Percentiles rank a stretch among this genome's conserved stretches.
Conservation (phyloP, 2,329 filamentous ascomycete species). For the Cladosporium colombiae region DNA sequence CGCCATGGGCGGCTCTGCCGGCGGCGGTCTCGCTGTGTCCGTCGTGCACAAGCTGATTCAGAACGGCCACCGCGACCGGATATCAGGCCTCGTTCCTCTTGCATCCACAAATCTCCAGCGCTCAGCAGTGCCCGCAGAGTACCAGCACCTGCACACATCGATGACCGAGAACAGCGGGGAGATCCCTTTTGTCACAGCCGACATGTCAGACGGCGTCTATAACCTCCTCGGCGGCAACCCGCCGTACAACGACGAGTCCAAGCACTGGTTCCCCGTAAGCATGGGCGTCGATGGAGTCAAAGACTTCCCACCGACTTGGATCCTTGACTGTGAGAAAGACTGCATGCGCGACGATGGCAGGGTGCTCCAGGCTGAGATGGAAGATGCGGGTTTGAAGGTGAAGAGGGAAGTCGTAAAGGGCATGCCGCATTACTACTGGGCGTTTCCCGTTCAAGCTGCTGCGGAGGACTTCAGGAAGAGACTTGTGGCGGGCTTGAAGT, state of each 20-base stretch:
- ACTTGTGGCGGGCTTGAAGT: background rate
- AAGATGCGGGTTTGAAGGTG: conserved; percentile 30
- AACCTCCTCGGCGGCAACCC: conserved; percentile 15
- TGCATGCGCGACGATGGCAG: conserved; percentile 36
- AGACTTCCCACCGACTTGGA: conserved; percentile 26
- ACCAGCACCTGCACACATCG: conserved; percentile 20
- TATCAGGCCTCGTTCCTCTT: conserved; percentile 22
- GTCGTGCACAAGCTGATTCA: conserved; percentile 20
- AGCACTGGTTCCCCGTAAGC: conserved; percentile 20
- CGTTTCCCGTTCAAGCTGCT: background rate
- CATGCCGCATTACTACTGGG: conserved; percentile 38
- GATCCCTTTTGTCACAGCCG: conserved; percentile 14
- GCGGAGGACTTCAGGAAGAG: background rate
- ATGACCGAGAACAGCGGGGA: conserved; percentile 18
- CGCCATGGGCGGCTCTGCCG: conserved; percentile 26
- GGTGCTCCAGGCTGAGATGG: conserved; percentile 34
- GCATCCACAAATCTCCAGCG: conserved; percentile 23
- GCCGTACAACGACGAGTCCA: conserved; percentile 6
- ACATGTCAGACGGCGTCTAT: background rate
- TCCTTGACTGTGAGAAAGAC: conserved; percentile 29
- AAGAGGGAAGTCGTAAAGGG: conserved; percentile 35
- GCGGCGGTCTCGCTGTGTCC: conserved; percentile 23
- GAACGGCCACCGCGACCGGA: conserved; percentile 5
- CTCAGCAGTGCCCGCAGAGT: conserved; percentile 20
- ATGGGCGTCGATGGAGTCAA: conserved; percentile 17